A percentile compares a stretch with the other conserved stretches of the same genome.
phyloP scores from a whole-genome alignment of 2,329 filamentous ascomycete species.

The Cordyceps tenuipes region DNA sequence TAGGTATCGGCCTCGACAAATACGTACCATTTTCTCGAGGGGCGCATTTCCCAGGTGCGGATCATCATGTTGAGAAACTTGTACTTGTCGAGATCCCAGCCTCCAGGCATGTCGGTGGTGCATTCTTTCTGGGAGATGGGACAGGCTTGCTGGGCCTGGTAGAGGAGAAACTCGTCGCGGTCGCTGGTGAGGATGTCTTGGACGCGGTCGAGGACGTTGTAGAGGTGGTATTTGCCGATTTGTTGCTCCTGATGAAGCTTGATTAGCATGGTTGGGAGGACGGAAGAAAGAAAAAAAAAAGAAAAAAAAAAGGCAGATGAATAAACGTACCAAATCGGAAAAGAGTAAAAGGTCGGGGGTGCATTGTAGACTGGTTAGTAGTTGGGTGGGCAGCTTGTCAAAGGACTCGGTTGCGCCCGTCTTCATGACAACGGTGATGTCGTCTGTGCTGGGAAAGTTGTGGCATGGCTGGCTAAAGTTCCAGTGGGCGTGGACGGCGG shows the following conservation, averaged over 20 bases:
- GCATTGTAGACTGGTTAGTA: constrained; percentile 46
- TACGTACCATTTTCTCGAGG: constrained; percentile 48
- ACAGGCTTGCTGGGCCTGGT: constrained; percentile 37
- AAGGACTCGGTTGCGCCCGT: constrained; percentile 49
- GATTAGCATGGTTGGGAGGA: not conserved
- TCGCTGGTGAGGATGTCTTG: constrained; percentile 28
- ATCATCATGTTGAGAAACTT: constrained; percentile 53
- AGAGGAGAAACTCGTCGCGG: constrained; percentile 38
- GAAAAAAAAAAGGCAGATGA: too few relatives aligned
- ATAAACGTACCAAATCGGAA: constrained; percentile 39
- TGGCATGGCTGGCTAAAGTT: constrained; percentile 31
- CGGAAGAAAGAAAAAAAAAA: too few relatives aligned
- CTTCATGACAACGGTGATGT: constrained; percentile 47
- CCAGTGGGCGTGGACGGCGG: constrained; percentile 25
- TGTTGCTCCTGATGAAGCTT: constrained; percentile 33
- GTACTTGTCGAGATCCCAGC: constrained; percentile 52
- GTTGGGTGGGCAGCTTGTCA: constrained; percentile 45
- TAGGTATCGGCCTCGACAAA: constrained; percentile 54
- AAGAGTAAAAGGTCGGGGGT: constrained; percentile 49
- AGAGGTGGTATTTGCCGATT: constrained; percentile 36
- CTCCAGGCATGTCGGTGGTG: constrained; percentile 23
- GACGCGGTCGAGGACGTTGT: constrained; percentile 34
- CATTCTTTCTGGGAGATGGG: constrained; percentile 39
- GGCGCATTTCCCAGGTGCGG: constrained; percentile 45
- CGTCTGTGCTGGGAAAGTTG: constrained; percentile 33